These are phyloP conservation scores for Orychophragmus violaceus DNA, from an alignment of 345 rosid genomes.

Conservation along the genomic window DNA sequence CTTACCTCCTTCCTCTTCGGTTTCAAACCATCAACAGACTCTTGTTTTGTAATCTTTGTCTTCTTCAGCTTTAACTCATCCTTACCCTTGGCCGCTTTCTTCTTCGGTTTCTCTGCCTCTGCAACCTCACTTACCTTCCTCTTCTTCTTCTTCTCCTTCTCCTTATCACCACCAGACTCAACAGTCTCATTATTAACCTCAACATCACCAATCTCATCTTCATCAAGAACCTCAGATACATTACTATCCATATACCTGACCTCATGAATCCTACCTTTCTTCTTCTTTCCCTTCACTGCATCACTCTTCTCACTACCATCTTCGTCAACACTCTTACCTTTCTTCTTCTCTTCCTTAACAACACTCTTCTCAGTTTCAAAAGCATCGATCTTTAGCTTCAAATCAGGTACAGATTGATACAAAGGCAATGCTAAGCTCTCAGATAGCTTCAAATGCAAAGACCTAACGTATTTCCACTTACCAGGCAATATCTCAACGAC, in stretches of 20 bases:
- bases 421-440: constrained; percentile 72
- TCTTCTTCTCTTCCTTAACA: constrained; percentile 15
- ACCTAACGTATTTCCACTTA: constrained; percentile 64
- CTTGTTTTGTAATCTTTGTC: not conserved
- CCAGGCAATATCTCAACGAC: constrained; percentile 58
- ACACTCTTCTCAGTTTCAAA: constrained; percentile 20
- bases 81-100: not conserved
- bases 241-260: constrained; percentile 64
- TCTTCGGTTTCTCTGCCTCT: constrained; percentile 29
- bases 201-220: constrained; percentile 30
- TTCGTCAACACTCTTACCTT: constrained; percentile 1
- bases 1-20: constrained; percentile 23
- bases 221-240: constrained; percentile 33
- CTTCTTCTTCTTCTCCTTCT: constrained; percentile 37
- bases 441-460: constrained; percentile 59
- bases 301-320: constrained; percentile 13
- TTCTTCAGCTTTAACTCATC: constrained; percentile 4
- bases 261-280: constrained; percentile 72
- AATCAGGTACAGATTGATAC: constrained; percentile 56
- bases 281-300: constrained; percentile 34
- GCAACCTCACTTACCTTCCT: no score
- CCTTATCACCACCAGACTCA: constrained; percentile 21
- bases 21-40: constrained; percentile 22
- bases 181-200: constrained; percentile 13
- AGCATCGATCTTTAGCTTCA: constrained; percentile 53